Conservation (phyloP, 1,284 basidiomycete genomes). For the Malassezia sp. region DNA sequence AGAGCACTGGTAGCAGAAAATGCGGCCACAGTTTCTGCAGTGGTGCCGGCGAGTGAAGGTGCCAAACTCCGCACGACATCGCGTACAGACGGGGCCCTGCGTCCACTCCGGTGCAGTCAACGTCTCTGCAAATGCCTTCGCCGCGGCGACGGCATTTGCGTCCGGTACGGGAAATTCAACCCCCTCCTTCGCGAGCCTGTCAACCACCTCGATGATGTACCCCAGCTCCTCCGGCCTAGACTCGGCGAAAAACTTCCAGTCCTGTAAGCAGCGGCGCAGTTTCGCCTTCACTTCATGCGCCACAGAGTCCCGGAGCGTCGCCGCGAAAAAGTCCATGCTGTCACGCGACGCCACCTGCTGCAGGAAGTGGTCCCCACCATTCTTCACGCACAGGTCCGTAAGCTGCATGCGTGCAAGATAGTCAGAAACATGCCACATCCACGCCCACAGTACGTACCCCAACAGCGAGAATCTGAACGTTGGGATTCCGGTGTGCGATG, state of each 20-base stretch:
- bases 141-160: constrained; percentile 51
- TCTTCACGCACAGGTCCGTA: constrained; percentile 90
- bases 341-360: constrained; percentile 56
- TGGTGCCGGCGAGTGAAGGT: constrained; percentile 98
- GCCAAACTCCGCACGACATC: constrained; percentile 79
- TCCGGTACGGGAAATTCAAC: constrained; percentile 74
- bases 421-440: too few species aligned
- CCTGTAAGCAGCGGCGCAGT: constrained; percentile 70
- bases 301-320: constrained; percentile 55
- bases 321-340: constrained; percentile 82
- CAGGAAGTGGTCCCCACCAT: constrained; percentile 86
- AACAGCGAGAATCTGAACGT: constrained; percentile 78
- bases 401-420: constrained; percentile 45
- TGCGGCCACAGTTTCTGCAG: constrained; percentile 92
- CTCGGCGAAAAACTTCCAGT: constrained; percentile 84
- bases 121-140: constrained; percentile 38
- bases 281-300: constrained; percentile 75
- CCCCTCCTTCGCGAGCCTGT: constrained; percentile 49
- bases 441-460: constrained; percentile 51
- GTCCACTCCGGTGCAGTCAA: constrained; percentile 76
- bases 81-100: constrained; percentile 84
- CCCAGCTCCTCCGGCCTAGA: constrained; percentile 55
- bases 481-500: constrained; percentile 86
- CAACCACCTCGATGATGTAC: constrained; percentile 42
- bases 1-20: constrained; percentile 90